Evolutionary conservation across 2,329 filamentous ascomycete species (phyloP), one percentile per base, ranked within the genome.

Genomic region (Trichoderma arundinaceum): DNA sequence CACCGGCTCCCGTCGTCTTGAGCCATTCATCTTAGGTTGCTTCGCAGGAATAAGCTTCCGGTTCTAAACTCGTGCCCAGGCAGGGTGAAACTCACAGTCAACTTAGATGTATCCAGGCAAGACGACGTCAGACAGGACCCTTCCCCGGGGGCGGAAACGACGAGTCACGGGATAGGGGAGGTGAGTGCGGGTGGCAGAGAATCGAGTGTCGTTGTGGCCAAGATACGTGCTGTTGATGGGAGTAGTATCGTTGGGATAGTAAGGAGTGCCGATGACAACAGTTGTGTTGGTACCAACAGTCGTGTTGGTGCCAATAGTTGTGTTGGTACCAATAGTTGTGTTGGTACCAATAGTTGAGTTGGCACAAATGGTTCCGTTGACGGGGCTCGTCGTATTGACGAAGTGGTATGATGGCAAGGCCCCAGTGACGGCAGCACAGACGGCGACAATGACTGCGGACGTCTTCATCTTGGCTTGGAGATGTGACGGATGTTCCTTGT

Each of bases 381-480:
- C 15, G n/a, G 43, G 7, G 62, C 19, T 35, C 41, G 54, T 58
- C 38, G 19, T 43, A 22, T 56, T 65, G 53, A 22, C 44, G 19
- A 32, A 58, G 35, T 32, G 54, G n/a, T 33, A 35, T 5, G 61
- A 17, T 22, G 61, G 41, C 43, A 48, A 6, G 52, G 64, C 64
- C 12, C 44, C 32, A 9, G 64, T 48, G 19, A 60, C 35, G 39
- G 56, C 33, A n/a, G 56, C 64, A 48, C 56, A 65, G 32, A 22
- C 56, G 39, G 64, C 64, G 32, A 65, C 28, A 19, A 65, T 46
- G n/a, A 52, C 39, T 28, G 39, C 64, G 13, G 52, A 64, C 17
- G 57, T 39, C 64, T 65, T 65, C 64, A 65, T 65, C 33, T 60
- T 65, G 64, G 54, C 19, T 32, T 46, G 51, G n/a, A 49, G 17